These are phyloP conservation scores for Kockiozyma suomiensis DNA, from an alignment of 805 yeast genomes.

Conservation along the genomic window DNA sequence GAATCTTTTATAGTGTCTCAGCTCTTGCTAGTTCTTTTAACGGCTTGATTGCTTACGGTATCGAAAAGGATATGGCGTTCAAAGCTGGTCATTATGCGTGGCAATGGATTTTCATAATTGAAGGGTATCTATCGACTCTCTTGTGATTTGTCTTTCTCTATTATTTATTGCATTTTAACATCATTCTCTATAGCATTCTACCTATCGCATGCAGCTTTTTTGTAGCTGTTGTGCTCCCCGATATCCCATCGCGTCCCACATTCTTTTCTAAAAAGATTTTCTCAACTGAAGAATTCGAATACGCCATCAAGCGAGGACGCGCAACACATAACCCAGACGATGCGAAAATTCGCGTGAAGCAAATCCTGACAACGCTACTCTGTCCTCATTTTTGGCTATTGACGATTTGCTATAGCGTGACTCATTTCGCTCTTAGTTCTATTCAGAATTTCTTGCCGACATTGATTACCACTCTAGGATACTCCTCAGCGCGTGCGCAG, in stretches of 20 bases:
- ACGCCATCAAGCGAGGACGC: conserved; percentile 9
- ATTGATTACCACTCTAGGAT: conserved; percentile 61
- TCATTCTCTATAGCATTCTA: not conserved
- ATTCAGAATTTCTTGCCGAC: conserved; percentile 56
- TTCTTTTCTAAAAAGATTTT: not conserved
- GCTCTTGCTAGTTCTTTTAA: conserved; percentile 53
- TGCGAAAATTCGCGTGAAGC: conserved; percentile 4
- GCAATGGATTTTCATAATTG: conserved; percentile 60
- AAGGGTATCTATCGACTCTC: conserved; percentile 46
- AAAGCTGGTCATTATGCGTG: conserved; percentile 50
- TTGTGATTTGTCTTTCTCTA: not conserved
- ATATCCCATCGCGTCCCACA: not conserved
- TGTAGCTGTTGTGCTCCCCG: conserved; percentile 1
- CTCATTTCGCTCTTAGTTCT: conserved; percentile 2
- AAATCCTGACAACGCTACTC: not conserved
- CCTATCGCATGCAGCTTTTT: conserved; percentile 5
- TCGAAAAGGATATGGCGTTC: conserved; percentile 49
- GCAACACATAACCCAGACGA: conserved; percentile 10
- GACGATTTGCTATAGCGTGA: conserved; percentile 1
- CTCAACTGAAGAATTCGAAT: not conserved
- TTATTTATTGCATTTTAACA: not conserved
- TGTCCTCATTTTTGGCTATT: conserved; percentile 6
- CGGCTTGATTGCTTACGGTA: conserved; percentile 60
- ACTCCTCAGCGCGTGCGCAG: conserved; percentile 73
- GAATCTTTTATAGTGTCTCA: conserved; percentile 54